Conservation (phyloP, 139 green algal genomes). For the Raphidocelis subcapitata region DNA sequence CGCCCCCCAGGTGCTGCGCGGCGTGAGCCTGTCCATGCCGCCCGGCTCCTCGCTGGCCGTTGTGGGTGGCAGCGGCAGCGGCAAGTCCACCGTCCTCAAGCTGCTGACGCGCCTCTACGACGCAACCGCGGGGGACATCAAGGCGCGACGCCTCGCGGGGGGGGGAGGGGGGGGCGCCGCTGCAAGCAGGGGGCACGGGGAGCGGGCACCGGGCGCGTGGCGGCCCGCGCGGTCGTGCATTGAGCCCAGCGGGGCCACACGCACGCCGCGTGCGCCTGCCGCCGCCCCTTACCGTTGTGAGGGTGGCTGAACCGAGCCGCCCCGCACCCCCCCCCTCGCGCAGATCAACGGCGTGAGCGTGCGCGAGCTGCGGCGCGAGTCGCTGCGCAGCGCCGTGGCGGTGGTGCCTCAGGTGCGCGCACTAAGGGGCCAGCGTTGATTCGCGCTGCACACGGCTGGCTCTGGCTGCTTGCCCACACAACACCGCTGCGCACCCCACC, state of each 20-base stretch:
- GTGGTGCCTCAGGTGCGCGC: constrained; percentile 81
- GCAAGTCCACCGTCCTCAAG: constrained; percentile 89
- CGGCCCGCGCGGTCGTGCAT: not conserved
- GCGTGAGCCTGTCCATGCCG: constrained; percentile 42
- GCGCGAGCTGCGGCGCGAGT: constrained; percentile 39
- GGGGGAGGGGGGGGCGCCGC: too few species aligned
- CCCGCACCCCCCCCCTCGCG: constrained; percentile 15
- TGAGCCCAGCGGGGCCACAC: not conserved
- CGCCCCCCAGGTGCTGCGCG: constrained; percentile 38
- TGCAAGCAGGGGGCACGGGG: not conserved
- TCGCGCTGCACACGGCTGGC: too few species aligned
- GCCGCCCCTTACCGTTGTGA: too few species aligned
- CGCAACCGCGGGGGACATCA: constrained; percentile 3
- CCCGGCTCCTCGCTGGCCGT: constrained; percentile 84
- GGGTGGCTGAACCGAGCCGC: too few species aligned
- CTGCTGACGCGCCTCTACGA: constrained; percentile 83
- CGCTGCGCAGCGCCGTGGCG: constrained; percentile 60
- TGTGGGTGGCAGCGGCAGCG: constrained; percentile 77
- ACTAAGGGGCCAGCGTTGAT: constrained; percentile 4
- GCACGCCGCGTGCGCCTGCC: too few species aligned
- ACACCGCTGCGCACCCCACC: too few species aligned
- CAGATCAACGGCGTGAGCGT: constrained; percentile 75
- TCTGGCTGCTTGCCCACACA: too few species aligned
- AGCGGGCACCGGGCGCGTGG: not conserved
- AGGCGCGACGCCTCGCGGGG: too few species aligned